Evolutionary conservation across 805 yeast species (phyloP), one percentile per base, ranked within the genome.

Genomic region (Schwanniomyces occidentalis): DNA sequence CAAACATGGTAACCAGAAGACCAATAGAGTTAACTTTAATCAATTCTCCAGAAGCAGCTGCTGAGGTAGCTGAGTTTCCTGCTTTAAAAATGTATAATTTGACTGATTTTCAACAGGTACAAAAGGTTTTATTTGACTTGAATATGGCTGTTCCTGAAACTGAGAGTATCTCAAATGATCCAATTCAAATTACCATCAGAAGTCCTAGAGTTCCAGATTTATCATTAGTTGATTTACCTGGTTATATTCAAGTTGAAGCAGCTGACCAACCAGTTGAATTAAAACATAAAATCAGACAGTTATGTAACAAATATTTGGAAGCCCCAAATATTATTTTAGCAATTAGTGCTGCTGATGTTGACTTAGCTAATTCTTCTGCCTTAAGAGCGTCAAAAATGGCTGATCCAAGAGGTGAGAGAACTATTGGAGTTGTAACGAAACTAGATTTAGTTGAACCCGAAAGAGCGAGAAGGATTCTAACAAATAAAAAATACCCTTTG

Each of bases 281-380:
- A 41, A 91, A 91, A 52, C 72, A 74, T 19, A 85, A 81, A 54
- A 93, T 93, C 48, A 70, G 86, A 40, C 78, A 73, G 34, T 68
- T 93, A 19, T 93, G 98, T 62, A 85, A 85, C 46, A 78, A 79
- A 55, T 93, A 93, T 54, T 71, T 93, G 41, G 87, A 85, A 51
- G 82, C 84, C 10, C 99, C 99, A 15, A 93, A 93, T 54, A 87
- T 93, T 33, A 93, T 93, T 25, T 70, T 93, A 49, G 99, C 99
- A 0, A 93, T 95, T 16, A 87, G 96, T 8, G 88, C 99, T 0
- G 99, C 99, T 0, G 98, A 93, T 61, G 99, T 93, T 2, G 99
- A 93, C 67, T 69, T 93, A 50, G 99, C 99, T 0, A 93, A 93
- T 58, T 88, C 97, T 20, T 78, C 96, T 1, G 98, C 99, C 0